Evolutionary conservation across 352 stramenopile genomes (phyloP), one percentile per base, ranked within the genome.

Genomic region (Phytophthora europaea): DNA sequence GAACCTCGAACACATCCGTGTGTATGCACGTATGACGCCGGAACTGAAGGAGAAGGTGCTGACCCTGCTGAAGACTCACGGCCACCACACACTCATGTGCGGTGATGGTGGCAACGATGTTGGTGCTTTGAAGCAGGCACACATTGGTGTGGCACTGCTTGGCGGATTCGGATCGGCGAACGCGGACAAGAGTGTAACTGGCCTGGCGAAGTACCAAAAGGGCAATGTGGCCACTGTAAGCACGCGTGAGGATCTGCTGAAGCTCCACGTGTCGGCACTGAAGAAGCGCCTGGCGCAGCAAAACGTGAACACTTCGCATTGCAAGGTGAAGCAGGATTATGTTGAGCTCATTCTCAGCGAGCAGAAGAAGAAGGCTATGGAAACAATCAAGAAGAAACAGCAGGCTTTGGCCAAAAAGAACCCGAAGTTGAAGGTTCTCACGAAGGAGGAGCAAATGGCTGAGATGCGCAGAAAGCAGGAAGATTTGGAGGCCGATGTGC

Each of bases 41-140:
- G 86, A 98, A 51, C 87, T 99, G 36, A 99, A 99, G 78, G 98
- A 99, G 86, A 91, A 92, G 63, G 90, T 99, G 18, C 78, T 99
- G 59, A 97, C 94, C 9, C 92, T 91, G 10, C 84, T 99, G n/a
- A 99, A 99, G 84, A 89, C 85, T 18, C 81, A 88, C 33, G 98
- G 98, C 0, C 82, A 94, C 57, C 85, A 94, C 60, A 99, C 96
- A 26, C 84, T 99, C 18, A 99, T 99, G 97, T 99, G 98, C 61
- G 98, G 98, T 63, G 98, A 99, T 69, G 98, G 98, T 61, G 98
- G 94, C 15, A 99, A 99, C 76, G 98, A 99, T 82, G 95, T 99
- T 6, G 97, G 97, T 56, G 96, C 96, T 3, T 77, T 99, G 34
- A 99, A 98, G 78, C 94, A 98, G 70, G 90, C 90, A 28, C 87